phyloP scores from a whole-genome alignment of 495 filamentous ascomycete species.

The Penicillium manginii region DNA sequence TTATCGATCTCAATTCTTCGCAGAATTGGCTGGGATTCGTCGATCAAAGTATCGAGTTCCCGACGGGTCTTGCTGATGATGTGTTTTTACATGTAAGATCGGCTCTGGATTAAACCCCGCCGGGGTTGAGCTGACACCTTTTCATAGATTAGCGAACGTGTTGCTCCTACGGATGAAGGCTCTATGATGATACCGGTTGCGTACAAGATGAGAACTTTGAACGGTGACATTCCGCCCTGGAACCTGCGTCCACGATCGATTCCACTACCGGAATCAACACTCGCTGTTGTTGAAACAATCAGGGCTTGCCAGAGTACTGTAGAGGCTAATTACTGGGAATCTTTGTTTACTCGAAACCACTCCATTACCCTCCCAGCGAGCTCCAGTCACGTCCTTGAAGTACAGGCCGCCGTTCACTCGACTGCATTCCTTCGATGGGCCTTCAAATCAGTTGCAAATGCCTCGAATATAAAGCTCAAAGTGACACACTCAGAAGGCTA shows the following conservation, averaged over 20 bases:
- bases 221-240: constrained; percentile 44
- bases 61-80: constrained; percentile 39
- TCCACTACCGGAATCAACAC: constrained; percentile 36
- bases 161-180: constrained; percentile 15
- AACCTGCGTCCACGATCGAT: constrained; percentile 35
- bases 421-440: constrained; percentile 41
- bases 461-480: constrained; percentile 30
- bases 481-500: constrained; percentile 47
- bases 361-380: constrained; percentile 21
- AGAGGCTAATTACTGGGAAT: constrained; percentile 22
- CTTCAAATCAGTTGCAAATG: constrained; percentile 22
- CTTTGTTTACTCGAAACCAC: constrained; percentile 10
- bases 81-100: constrained; percentile 43
- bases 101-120: neutral
- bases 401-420: constrained; percentile 41
- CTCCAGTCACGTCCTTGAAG: constrained; percentile 35
- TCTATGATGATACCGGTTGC: constrained; percentile 17
- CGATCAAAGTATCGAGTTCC: constrained; percentile 36
- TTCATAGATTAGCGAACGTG: constrained; percentile 40
- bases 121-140: neutral
- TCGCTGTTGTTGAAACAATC: constrained; percentile 19
- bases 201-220: constrained; percentile 36
- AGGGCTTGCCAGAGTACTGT: constrained; percentile 28
- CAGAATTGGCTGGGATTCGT: constrained; percentile 29
- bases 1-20: constrained; percentile 26